These are phyloP conservation scores for Apiosordaria backusii DNA, from an alignment of 495 filamentous ascomycete genomes.

Conservation along the genomic window DNA sequence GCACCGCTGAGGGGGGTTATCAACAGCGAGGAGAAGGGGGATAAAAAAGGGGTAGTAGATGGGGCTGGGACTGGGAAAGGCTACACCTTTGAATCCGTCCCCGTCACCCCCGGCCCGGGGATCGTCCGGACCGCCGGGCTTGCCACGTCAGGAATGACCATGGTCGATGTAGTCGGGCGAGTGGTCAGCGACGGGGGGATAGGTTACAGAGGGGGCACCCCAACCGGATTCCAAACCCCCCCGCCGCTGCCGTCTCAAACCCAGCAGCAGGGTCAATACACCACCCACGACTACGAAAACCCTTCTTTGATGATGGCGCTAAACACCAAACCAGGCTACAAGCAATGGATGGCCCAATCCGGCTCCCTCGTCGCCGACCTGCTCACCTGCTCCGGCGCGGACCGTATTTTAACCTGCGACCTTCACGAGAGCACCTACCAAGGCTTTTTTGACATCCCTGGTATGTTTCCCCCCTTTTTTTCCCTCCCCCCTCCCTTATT, in stretches of 20 bases:
- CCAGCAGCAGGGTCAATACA: constrained; percentile 34
- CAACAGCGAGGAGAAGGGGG: background rate
- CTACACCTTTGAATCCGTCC: constrained; percentile 65
- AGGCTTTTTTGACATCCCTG: constrained; percentile 94
- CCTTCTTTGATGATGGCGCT: constrained; percentile 55
- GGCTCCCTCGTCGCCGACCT: constrained; percentile 93
- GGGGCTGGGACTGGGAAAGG: background rate
- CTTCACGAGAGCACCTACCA: constrained; percentile 73
- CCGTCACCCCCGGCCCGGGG: constrained; percentile 71
- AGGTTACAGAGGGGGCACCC: background rate
- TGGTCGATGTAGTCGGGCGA: constrained; percentile 60
- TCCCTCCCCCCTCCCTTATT: background rate
- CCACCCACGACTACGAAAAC: constrained; percentile 57
- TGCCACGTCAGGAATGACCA: constrained; percentile 54
- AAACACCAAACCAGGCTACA: constrained; percentile 79
- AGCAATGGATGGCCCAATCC: constrained; percentile 96
- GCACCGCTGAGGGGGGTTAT: constrained; percentile 58
- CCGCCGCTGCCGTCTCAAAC: background rate
- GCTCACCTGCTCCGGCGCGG: constrained; percentile 89
- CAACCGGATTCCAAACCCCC: background rate
- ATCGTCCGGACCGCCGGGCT: constrained; percentile 62
- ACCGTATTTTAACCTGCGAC: constrained; percentile 96
- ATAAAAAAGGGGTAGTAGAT: background rate
- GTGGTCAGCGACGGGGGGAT: background rate
- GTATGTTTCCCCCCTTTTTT: constrained; percentile 5